phyloP scores from a whole-genome alignment of 164 flowering plant genomes.

The Aristolochia fimbriata region DNA sequence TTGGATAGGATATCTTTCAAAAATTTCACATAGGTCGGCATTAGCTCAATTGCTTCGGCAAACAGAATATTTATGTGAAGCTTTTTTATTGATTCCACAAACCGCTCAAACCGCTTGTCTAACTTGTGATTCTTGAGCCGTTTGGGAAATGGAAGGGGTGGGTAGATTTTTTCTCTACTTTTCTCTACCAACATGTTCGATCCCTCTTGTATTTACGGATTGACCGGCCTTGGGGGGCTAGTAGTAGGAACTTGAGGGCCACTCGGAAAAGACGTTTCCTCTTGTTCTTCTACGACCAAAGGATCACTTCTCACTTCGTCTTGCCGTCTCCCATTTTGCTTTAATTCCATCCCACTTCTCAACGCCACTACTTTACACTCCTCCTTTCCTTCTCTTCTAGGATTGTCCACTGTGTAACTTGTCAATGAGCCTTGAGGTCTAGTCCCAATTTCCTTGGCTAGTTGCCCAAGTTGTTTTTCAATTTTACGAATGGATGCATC shows the following conservation, averaged over 20 bases:
- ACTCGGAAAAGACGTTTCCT: background rate
- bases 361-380: background rate
- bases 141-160: too few relatives aligned
- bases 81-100: background rate
- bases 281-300: background rate
- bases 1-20: background rate
- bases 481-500: too few relatives aligned
- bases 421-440: too few relatives aligned
- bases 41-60: background rate
- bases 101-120: too few relatives aligned
- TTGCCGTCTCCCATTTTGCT: background rate
- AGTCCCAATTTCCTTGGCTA: background rate
- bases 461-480: background rate
- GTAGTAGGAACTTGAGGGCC: background rate
- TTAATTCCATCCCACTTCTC: background rate
- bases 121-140: too few relatives aligned
- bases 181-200: too few relatives aligned
- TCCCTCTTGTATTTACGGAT: background rate
- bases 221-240: background rate
- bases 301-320: too few relatives aligned
- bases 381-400: too few relatives aligned
- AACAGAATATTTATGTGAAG: background rate
- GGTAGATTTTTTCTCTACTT: too few relatives aligned
- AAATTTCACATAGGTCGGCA: background rate
- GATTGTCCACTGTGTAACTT: background rate